Evolutionary conservation across 2,329 filamentous ascomycete genomes (phyloP), one percentile per base, ranked within the genome.

Genomic region (Aureobasidium melanogenum): DNA sequence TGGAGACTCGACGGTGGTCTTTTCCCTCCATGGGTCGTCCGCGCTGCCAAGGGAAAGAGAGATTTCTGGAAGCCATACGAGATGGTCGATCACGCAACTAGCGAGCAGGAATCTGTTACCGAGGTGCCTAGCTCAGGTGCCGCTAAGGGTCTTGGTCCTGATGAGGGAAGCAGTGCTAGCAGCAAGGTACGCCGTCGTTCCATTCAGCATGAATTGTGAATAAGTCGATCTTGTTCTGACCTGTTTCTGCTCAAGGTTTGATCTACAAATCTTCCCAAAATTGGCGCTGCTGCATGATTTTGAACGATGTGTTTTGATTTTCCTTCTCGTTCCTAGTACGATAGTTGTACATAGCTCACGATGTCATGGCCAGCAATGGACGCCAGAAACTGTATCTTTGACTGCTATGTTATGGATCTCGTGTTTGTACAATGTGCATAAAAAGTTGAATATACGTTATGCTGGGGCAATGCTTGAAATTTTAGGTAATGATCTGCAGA

Each of bases 1-100:
- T 93, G 85, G 77, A 85, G 83, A 69, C 81, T 92, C 32, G 83
- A 86, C 1, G 89, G 89, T 17, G 89, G 89, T 0, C 75, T 94
- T 54, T 74, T 92, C 28, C 89, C 90, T 0, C 84, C 83, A 0
- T 95, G 90, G 90, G 70, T 91, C 56, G 77, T 79, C 62, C 82
- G 90, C 32, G 76, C 87, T 5, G 70, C 74, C 0, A 75, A 75
- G 39, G 89, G 89, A 30, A 88, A 90, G 78, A 87, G 81, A 75
- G 82, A 88, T 67, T 92, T 92, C 71, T 91, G 88, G 88, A 78
- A 79, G 39, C 71, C 60, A 2, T 52, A 69, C 26, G 67, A 68
- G 28, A 59, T 50, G 43, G 56, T 39, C 17, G 56, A 48, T 30
- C 56, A 59, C 19, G 54, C 28, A 2, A 34, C 2, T n/a, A 38